Conservation (phyloP, 768 basidiomycete species). For the Dioszegia aurantiaca region DNA sequence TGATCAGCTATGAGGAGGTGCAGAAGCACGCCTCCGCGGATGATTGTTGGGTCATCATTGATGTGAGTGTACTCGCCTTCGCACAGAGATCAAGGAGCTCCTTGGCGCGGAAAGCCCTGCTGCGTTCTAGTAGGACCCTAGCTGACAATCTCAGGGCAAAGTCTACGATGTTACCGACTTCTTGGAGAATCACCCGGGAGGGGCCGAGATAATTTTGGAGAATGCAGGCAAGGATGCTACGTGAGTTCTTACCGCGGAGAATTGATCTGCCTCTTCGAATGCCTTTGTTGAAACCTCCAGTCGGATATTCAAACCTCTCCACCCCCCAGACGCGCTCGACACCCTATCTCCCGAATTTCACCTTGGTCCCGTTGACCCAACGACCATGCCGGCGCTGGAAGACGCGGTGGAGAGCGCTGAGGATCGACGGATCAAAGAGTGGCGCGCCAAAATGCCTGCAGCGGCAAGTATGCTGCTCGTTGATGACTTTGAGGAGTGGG, state of each 20-base stretch:
- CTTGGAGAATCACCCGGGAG: conserved; percentile 52
- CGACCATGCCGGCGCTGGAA: conserved; percentile 36
- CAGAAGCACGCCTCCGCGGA: conserved; percentile 74
- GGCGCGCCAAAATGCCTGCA: conserved; percentile 43
- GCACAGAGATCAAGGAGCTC: too few relatives aligned
- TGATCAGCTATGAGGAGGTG: conserved; percentile 56
- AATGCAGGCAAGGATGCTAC: conserved; percentile 53
- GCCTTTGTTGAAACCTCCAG: conserved; percentile 24
- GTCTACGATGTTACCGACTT: conserved; percentile 54
- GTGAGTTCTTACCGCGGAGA: conserved; percentile 27
- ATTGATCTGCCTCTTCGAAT: neutral
- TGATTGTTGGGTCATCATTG: conserved; percentile 89
- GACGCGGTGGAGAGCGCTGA: conserved; percentile 44
- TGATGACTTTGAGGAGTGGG: conserved; percentile 53
- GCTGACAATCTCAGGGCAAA: conserved; percentile 36
- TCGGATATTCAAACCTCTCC: conserved; percentile 51
- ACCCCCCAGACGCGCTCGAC: conserved; percentile 52
- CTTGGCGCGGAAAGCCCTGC: too few relatives aligned
- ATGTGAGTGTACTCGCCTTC: conserved; percentile 54
- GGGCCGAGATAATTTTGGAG: conserved; percentile 45
- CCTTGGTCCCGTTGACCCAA: conserved; percentile 53
- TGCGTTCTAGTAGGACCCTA: too few relatives aligned
- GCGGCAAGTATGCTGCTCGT: conserved; percentile 51
- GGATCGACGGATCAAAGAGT: conserved; percentile 45
- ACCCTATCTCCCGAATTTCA: conserved; percentile 40